A percentile compares a stretch with the other conserved stretches of the same genome.
phyloP scores from a whole-genome alignment of 345 rosid genomes.

The Luvunga scandens region DNA sequence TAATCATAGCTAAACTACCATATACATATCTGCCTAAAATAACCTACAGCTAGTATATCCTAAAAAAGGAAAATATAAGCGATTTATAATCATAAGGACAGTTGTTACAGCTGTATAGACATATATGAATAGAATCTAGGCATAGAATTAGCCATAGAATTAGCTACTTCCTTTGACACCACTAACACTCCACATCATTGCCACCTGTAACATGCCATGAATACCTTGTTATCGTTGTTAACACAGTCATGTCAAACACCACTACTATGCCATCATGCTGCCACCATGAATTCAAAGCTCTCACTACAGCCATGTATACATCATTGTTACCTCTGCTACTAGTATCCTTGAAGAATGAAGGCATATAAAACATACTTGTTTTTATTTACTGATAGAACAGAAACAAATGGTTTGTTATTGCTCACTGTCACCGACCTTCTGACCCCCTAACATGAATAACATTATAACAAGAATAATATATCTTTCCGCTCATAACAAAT shows the following conservation, averaged over 20 bases:
- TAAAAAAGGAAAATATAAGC: too few relatives aligned
- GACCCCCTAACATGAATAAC: background rate
- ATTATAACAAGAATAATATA: background rate
- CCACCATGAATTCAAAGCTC: background rate
- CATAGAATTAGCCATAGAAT: too few relatives aligned
- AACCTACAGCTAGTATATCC: too few relatives aligned
- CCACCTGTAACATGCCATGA: background rate
- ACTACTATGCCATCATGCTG: background rate
- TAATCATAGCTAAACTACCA: too few relatives aligned
- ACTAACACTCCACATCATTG: background rate
- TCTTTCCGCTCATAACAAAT: background rate
- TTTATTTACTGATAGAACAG: background rate
- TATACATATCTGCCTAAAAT: too few relatives aligned
- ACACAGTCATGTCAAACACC: background rate
- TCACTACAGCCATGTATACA: background rate
- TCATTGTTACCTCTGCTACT: background rate
- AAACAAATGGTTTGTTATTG: background rate
- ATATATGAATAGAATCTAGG: too few relatives aligned
- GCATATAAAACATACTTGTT: background rate
- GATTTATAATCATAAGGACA: too few relatives aligned
- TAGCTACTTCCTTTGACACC: too few relatives aligned
- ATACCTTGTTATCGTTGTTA: background rate
- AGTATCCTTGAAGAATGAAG: background rate
- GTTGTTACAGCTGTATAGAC: too few relatives aligned
- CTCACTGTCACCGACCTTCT: background rate